Base-by-base conservation (phyloP, 176 grass and related monocot species). In the Carex parvula region DNA sequence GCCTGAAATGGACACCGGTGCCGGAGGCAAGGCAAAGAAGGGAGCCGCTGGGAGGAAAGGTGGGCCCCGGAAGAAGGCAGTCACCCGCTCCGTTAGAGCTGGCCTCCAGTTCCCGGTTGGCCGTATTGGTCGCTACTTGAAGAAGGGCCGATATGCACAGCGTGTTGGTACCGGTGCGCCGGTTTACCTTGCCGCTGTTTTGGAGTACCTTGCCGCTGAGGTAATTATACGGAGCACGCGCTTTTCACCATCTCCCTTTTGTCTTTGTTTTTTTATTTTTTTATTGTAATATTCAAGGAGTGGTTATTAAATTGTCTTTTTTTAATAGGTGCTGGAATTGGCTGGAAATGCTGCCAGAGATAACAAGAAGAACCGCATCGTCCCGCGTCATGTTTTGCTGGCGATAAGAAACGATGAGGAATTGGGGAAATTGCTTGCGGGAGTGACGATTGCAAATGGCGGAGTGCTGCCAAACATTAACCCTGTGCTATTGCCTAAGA, bases 91-190 rank as follows among this genome's bases (percentile, higher is more conserved):
- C 2, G 20, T 66, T 0, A 82, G 14, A 66, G 79, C 79, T 13
- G 79, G 60, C 9, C 79, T 82, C 7, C 79, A 82, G 5, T 82
- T 82, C 60, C 79, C 79, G 0, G 60, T 82, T 18, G 79, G 79
- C 0, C 79, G 79, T 50, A 82, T 82, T 8, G 60, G 79, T 66
- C 79, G 79, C 60, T 82, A 64, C 60, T n/a, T 82, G 79, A 82
- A 82, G 60, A 82, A 82, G 3, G 79, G 60, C 10, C 55, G 79
- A 33, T 82, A 82, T 15, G 59, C 60, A 18, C n/a, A 82, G 60
- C 79, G 79, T 52, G 79, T 82, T 1, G 79, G 79, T 42, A 64
- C 79, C 6, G 60, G 79, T 29, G 79, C 79, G 3, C 79, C 60
- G 1, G 79, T 82, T 0, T 82, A 82, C 20, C 2, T 82, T 1